phyloP scores from a whole-genome alignment of 1,139 yeast genomes.

The Sugiyamaella paludigena region DNA sequence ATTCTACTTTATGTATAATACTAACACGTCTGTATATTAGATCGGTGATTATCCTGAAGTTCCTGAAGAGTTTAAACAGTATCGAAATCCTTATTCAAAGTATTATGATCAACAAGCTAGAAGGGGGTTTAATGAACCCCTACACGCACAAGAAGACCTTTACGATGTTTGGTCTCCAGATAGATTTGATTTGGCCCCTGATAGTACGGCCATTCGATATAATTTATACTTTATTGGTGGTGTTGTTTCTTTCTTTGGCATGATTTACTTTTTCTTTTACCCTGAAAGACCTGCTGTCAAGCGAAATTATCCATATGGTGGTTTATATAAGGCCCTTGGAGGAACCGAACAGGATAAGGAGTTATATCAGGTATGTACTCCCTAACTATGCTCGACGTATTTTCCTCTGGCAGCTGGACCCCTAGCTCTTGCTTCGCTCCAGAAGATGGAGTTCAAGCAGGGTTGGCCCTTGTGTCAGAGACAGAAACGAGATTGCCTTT shows the following conservation, averaged over 20 bases:
- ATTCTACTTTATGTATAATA: background rate
- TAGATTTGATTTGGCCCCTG: slow-evolving; percentile 58
- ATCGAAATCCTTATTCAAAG: slow-evolving; percentile 65
- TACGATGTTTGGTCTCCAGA: slow-evolving; percentile 90
- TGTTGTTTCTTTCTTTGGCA: slow-evolving; percentile 53
- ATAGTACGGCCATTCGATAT: slow-evolving; percentile 57
- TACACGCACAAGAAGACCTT: slow-evolving; percentile 67
- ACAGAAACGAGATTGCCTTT: background rate
- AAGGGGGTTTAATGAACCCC: slow-evolving; percentile 72
- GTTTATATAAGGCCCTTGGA: slow-evolving; percentile 71
- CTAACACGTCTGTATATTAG: slow-evolving; percentile 5
- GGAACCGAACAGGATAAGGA: slow-evolving; percentile 44
- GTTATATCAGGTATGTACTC: slow-evolving; percentile 17
- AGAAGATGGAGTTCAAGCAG: too few species aligned
- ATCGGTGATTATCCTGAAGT: slow-evolving; percentile 51
- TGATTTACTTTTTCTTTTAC: slow-evolving; percentile 56
- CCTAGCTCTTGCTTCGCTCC: too few species aligned
- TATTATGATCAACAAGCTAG: slow-evolving; percentile 83
- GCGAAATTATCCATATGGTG: slow-evolving; percentile 71
- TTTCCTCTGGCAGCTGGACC: too few species aligned
- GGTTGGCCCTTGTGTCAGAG: too few species aligned
- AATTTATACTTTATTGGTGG: slow-evolving; percentile 53
- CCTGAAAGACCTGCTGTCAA: slow-evolving; percentile 79
- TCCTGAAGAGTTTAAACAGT: slow-evolving; percentile 50
- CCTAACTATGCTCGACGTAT: too few species aligned